phyloP scores from a whole-genome alignment of 2,329 filamentous ascomycete species.

The Diaporthe capsici region DNA sequence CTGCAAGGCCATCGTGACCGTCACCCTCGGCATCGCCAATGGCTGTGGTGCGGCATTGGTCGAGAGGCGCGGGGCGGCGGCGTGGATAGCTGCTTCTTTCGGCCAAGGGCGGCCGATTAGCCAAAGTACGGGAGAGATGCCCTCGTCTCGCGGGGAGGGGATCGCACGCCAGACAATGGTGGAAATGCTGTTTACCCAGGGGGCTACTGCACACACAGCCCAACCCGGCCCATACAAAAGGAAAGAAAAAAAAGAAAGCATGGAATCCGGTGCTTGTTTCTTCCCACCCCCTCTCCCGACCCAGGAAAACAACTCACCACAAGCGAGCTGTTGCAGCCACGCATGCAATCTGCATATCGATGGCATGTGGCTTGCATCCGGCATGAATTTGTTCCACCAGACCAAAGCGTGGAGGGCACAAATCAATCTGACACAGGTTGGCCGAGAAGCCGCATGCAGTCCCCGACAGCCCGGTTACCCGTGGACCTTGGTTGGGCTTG shows the following conservation, averaged over 20 bases:
- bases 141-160: neutral
- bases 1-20: neutral
- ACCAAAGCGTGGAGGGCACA: neutral
- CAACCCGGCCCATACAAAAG: constrained; percentile 13
- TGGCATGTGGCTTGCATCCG: constrained; percentile 31
- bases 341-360: neutral
- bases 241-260: neutral
- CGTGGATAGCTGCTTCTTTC: constrained; percentile 28
- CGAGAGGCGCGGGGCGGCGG: neutral
- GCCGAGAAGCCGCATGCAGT: constrained; percentile 20
- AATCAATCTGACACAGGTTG: constrained; percentile 21
- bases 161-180: constrained; percentile 12
- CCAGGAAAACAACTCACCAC: neutral
- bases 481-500: constrained; percentile 23
- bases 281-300: neutral
- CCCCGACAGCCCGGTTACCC: constrained; percentile 30
- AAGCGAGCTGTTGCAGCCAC: constrained; percentile 23
- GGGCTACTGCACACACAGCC: constrained; percentile 17
- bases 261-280: constrained; percentile 2
- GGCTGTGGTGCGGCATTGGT: neutral
- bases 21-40: constrained; percentile 3
- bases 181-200: constrained; percentile 22
- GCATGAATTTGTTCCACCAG: constrained; percentile 27
- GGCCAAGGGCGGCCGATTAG: constrained; percentile 20
- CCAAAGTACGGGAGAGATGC: constrained; percentile 14